phyloP scores from a whole-genome alignment of 2,329 filamentous ascomycete genomes.

The Aspergillus sp. region DNA sequence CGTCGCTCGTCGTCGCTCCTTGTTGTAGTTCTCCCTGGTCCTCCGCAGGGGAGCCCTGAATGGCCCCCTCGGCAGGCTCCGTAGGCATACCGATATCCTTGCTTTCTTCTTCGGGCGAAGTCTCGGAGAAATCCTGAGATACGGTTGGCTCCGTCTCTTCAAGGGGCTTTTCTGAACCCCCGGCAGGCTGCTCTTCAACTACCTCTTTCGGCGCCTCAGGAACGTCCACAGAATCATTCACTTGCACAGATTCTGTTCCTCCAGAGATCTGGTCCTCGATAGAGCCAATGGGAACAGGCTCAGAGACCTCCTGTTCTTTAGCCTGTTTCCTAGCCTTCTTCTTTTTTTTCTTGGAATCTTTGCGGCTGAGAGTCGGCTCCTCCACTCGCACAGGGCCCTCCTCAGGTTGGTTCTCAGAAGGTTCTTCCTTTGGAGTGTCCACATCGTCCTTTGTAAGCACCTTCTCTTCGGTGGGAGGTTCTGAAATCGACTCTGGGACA shows the following conservation, averaged over 20 bases:
- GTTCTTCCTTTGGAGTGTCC: neutral
- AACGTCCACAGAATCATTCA: neutral
- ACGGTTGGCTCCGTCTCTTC: slow-evolving; percentile 1
- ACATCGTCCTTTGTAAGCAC: neutral
- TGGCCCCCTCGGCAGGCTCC: neutral
- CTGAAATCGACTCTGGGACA: neutral
- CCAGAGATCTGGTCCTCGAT: neutral
- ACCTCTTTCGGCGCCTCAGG: neutral
- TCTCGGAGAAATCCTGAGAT: slow-evolving; percentile 7
- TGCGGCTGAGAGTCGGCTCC: slow-evolving; percentile 1
- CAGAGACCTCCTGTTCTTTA: slow-evolving; percentile 1
- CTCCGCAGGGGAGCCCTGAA: neutral
- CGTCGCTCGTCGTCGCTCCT: slow-evolving; percentile 1
- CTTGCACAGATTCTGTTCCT: neutral
- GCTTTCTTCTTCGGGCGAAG: neutral
- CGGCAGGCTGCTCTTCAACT: neutral
- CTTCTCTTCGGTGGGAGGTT: neutral
- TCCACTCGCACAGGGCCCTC: neutral
- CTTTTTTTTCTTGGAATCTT: slow-evolving; percentile 5
- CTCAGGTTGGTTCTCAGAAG: neutral
- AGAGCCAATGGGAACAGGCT: neutral
- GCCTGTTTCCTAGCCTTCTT: slow-evolving; percentile 8
- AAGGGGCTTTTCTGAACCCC: neutral
- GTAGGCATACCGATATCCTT: neutral
- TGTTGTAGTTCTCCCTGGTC: neutral